Percentiles rank a stretch among this genome's conserved stretches.
Conservation (phyloP, 1,284 basidiomycete species). For the Takashimella koratensis region DNA sequence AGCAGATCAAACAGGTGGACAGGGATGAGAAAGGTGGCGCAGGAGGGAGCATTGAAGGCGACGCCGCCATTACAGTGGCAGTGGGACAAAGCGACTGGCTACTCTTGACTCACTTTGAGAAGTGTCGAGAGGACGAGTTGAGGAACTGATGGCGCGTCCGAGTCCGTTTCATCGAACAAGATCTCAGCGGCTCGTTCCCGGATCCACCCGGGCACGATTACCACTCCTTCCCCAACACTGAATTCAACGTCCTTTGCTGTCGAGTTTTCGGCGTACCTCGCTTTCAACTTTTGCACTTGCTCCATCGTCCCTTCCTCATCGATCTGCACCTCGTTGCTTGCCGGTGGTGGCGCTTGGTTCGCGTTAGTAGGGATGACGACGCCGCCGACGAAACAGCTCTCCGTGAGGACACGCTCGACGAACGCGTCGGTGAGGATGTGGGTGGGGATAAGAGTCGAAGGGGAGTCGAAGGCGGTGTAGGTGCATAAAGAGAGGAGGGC, state of each 20-base stretch:
- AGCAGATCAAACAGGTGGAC: background rate
- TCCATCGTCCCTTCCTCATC: constrained; percentile 4
- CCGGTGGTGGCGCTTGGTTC: background rate
- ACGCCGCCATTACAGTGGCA: no score
- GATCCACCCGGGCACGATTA: constrained; percentile 91
- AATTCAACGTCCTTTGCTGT: constrained; percentile 21
- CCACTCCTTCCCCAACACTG: constrained; percentile 54
- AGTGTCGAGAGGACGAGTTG: constrained; percentile 74
- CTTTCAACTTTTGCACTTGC: constrained; percentile 13
- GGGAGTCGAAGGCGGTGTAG: background rate
- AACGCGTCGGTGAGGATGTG: constrained; percentile 25
- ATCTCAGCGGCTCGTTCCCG: constrained; percentile 85
- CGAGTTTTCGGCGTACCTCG: constrained; percentile 17
- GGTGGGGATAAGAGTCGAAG: background rate
- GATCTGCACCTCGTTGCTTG: constrained; percentile 10
- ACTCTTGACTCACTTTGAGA: constrained; percentile 59
- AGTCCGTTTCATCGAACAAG: constrained; percentile 83
- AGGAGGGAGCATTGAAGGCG: no score
- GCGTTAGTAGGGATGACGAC: background rate
- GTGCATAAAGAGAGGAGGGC: constrained; percentile 55
- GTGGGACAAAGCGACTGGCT: no score
- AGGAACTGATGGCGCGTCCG: constrained; percentile 74
- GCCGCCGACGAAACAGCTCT: constrained; percentile 41
- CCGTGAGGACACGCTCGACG: constrained; percentile 36
- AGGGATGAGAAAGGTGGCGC: constrained; percentile 8